phyloP scores from a whole-genome alignment of 2,329 filamentous ascomycete species.

The Madurella mycetomatis region DNA sequence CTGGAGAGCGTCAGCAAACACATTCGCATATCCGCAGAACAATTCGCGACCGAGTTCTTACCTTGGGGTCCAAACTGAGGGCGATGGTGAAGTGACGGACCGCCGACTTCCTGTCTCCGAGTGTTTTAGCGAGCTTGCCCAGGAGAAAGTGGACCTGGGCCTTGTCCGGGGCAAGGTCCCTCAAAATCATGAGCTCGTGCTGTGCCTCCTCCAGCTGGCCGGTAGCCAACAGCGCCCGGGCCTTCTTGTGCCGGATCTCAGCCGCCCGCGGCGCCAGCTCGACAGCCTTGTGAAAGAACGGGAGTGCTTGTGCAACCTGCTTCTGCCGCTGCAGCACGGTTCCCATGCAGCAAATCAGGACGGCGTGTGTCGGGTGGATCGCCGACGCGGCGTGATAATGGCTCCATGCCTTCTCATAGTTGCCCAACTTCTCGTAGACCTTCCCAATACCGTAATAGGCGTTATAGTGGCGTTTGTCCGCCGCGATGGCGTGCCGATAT shows the following conservation, averaged over 20 bases:
- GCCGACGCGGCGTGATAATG: slow-evolving; percentile 84
- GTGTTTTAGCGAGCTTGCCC: slow-evolving; percentile 72
- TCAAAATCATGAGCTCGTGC: slow-evolving; percentile 78
- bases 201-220: slow-evolving; percentile 67
- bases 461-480: slow-evolving; percentile 89
- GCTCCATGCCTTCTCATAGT: slow-evolving; percentile 83
- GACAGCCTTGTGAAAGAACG: slow-evolving; percentile 77
- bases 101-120: slow-evolving; percentile 71
- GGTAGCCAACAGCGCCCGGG: slow-evolving; percentile 76
- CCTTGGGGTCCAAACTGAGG: slow-evolving; percentile 93
- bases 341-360: slow-evolving; percentile 89
- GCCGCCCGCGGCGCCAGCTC: slow-evolving; percentile 76
- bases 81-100: slow-evolving; percentile 93
- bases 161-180: slow-evolving; percentile 88
- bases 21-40: not conserved
- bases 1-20: slow-evolving; percentile 46
- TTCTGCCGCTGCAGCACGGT: slow-evolving; percentile 85
- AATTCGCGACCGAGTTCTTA: slow-evolving; percentile 38
- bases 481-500: slow-evolving; percentile 80
- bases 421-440: slow-evolving; percentile 86
- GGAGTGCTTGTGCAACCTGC: slow-evolving; percentile 70
- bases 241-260: slow-evolving; percentile 88
- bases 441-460: slow-evolving; percentile 89
- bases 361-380: slow-evolving; percentile 92
- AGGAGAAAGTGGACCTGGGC: slow-evolving; percentile 94